phyloP scores from a whole-genome alignment of 2,329 filamentous ascomycete species.

The Grosmannia penicillata region DNA sequence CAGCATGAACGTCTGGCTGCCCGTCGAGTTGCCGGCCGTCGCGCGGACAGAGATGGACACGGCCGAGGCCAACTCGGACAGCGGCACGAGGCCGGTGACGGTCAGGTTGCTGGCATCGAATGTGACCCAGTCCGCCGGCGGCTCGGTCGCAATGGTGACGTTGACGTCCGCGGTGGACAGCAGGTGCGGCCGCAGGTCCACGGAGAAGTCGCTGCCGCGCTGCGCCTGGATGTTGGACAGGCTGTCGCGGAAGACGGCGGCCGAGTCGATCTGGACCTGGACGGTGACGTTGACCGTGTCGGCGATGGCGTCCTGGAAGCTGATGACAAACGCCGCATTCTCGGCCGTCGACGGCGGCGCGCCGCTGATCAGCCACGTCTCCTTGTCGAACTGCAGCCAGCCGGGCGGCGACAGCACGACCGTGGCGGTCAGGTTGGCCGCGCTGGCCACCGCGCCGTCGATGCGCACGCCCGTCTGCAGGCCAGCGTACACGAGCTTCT shows the following conservation, averaged over 20 bases:
- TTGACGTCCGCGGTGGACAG: slow-evolving; percentile 22
- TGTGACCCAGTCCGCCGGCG: slow-evolving; percentile 27
- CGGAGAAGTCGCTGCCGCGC: slow-evolving; percentile 24
- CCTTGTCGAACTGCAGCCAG: slow-evolving; percentile 55
- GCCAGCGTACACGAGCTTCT: slow-evolving; percentile 34
- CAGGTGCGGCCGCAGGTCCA: slow-evolving; percentile 28
- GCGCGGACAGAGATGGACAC: slow-evolving; percentile 16
- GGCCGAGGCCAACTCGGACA: slow-evolving; percentile 13
- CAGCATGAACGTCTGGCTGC: slow-evolving; percentile 23
- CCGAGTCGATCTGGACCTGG: slow-evolving; percentile 15
- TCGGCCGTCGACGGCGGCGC: slow-evolving; percentile 43
- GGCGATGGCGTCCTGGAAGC: slow-evolving; percentile 41
- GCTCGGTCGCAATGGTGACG: slow-evolving; percentile 21
- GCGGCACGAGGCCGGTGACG: slow-evolving; percentile 26
- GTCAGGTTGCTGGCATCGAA: slow-evolving; percentile 18
- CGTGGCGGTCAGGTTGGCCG: slow-evolving; percentile 21
- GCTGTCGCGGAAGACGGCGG: slow-evolving; percentile 22
- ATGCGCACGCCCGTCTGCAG: slow-evolving; percentile 38
- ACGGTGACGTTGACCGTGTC: slow-evolving; percentile 45
- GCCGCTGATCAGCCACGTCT: slow-evolving; percentile 48
- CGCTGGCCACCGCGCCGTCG: slow-evolving; percentile 36
- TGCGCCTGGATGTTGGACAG: slow-evolving; percentile 24
- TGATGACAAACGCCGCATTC: slow-evolving; percentile 47
- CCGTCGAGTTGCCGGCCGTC: slow-evolving; percentile 17
- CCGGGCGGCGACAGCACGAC: slow-evolving; percentile 38